Percentiles rank a stretch among this genome's conserved stretches.
These are phyloP conservation scores for Paraphoma sp. DNA, from an alignment of 2,329 filamentous ascomycete species.

Conservation along the genomic window DNA sequence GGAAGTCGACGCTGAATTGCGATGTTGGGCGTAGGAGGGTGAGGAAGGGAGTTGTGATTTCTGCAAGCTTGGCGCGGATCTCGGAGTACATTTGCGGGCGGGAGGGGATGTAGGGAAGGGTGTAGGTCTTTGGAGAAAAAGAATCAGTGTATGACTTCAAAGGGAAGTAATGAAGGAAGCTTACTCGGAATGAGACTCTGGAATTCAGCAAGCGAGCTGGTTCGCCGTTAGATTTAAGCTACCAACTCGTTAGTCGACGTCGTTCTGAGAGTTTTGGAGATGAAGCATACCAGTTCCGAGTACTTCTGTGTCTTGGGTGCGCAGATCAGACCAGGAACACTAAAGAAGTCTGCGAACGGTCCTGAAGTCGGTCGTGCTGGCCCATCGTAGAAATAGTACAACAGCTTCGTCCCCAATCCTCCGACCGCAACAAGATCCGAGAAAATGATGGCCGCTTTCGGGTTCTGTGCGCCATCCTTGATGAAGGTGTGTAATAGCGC, in stretches of 20 bases:
- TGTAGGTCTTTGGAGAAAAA: constrained; percentile 22
- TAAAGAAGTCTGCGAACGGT: constrained; percentile 43
- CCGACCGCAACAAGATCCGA: constrained; percentile 16
- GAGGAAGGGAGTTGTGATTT: constrained; percentile 33
- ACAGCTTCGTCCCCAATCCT: constrained; percentile 11
- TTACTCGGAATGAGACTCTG: constrained; percentile 31
- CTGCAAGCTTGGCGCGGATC: constrained; percentile 38
- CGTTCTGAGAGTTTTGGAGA: not conserved
- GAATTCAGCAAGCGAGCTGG: constrained; percentile 13
- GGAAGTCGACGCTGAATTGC: constrained; percentile 33
- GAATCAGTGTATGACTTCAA: too few species aligned
- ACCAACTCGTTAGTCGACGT: constrained; percentile 1
- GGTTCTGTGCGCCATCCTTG: constrained; percentile 27
- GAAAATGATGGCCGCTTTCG: constrained; percentile 32
- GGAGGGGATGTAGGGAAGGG: constrained; percentile 30
- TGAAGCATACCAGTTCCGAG: constrained; percentile 33
- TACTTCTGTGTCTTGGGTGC: constrained; percentile 38
- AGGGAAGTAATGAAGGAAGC: not conserved
- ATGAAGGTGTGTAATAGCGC: constrained; percentile 44
- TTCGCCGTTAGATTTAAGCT: constrained; percentile 24
- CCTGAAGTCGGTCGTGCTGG: constrained; percentile 37
- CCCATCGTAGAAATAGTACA: constrained; percentile 32
- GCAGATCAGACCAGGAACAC: constrained; percentile 30
- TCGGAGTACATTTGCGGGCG: constrained; percentile 43
- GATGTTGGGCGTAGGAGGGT: constrained; percentile 14